Conservation (phyloP, 2,329 filamentous ascomycete genomes). For the Phoma herbarum region DNA sequence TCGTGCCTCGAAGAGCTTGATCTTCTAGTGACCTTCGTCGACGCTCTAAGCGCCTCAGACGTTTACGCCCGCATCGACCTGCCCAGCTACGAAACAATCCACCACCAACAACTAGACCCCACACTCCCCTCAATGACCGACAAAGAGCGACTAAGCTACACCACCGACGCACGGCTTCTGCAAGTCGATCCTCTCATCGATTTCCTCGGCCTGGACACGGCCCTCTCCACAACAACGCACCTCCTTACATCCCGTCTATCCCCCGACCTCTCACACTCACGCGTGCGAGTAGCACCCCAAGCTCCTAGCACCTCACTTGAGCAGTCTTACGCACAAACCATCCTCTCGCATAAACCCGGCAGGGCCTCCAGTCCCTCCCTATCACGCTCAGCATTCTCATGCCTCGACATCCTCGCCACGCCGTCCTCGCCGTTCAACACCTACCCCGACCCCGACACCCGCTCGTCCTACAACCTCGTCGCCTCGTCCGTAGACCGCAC, state of each 20-base stretch:
- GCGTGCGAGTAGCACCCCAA: neutral
- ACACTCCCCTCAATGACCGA: conserved; percentile 66
- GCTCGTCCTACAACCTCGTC: conserved; percentile 60
- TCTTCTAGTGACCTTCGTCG: conserved; percentile 62
- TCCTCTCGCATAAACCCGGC: conserved; percentile 35
- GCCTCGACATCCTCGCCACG: conserved; percentile 60
- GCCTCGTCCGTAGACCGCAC: conserved; percentile 81
- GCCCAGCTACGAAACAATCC: conserved; percentile 43
- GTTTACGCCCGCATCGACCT: conserved; percentile 63
- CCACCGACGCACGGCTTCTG: conserved; percentile 62
- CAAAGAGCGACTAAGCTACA: conserved; percentile 64
- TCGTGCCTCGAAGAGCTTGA: conserved; percentile 51
- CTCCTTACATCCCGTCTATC: conserved; percentile 31
- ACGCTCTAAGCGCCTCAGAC: conserved; percentile 73
- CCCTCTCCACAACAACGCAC: conserved; percentile 42
- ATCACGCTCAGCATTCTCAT: conserved; percentile 53
- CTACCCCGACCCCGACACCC: conserved; percentile 38
- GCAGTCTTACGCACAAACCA: conserved; percentile 33
- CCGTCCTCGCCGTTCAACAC: conserved; percentile 34
- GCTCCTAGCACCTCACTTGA: conserved; percentile 16
- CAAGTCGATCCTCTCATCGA: conserved; percentile 60
- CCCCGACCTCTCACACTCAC: conserved; percentile 1
- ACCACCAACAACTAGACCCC: conserved; percentile 66
- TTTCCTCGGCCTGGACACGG: conserved; percentile 53
- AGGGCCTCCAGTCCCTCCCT: conserved; percentile 40